Percentiles rank a stretch among this genome's conserved stretches.
Evolutionary conservation across 2,329 filamentous ascomycete genomes (phyloP).

Genomic region (Aspergillus sp.): DNA sequence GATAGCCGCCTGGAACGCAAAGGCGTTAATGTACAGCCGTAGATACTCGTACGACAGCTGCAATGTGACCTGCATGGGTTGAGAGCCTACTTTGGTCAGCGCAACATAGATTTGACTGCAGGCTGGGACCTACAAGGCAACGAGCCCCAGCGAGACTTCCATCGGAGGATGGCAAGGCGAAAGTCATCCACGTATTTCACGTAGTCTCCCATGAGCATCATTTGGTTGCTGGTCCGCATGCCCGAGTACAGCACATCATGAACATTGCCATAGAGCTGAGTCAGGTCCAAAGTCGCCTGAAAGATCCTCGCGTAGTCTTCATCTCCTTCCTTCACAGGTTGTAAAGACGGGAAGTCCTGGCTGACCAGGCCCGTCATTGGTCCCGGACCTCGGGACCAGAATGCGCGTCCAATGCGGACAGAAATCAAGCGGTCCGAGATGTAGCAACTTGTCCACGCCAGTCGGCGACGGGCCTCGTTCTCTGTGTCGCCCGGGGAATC

Average conservation of each 20-base stretch:
- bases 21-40: conserved; percentile 71
- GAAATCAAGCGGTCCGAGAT: conserved; percentile 68
- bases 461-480: conserved; percentile 60
- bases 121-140: conserved; percentile 53
- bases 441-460: conserved; percentile 70
- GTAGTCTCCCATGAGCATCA: conserved; percentile 69
- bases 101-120: conserved; percentile 12
- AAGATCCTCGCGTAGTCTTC: conserved; percentile 69
- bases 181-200: conserved; percentile 76
- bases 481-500: conserved; percentile 60
- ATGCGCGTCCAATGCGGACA: conserved; percentile 68
- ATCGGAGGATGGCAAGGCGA: conserved; percentile 64
- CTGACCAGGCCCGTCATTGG: conserved; percentile 64
- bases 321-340: conserved; percentile 57
- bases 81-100: conserved; percentile 49
- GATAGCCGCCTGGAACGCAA: conserved; percentile 71
- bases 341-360: conserved; percentile 66
- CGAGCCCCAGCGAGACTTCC: conserved; percentile 69
- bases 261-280: conserved; percentile 70
- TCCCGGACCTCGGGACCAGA: conserved; percentile 71
- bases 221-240: conserved; percentile 66
- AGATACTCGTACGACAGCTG: conserved; percentile 72
- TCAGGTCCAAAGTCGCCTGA: conserved; percentile 69
- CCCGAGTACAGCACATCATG: conserved; percentile 73
- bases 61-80: conserved; percentile 65